A percentile compares a stretch with the other conserved stretches of the same genome.
Evolutionary conservation across 208 protist genomes (phyloP).

Genomic region (Crithidia expoeki): DNA sequence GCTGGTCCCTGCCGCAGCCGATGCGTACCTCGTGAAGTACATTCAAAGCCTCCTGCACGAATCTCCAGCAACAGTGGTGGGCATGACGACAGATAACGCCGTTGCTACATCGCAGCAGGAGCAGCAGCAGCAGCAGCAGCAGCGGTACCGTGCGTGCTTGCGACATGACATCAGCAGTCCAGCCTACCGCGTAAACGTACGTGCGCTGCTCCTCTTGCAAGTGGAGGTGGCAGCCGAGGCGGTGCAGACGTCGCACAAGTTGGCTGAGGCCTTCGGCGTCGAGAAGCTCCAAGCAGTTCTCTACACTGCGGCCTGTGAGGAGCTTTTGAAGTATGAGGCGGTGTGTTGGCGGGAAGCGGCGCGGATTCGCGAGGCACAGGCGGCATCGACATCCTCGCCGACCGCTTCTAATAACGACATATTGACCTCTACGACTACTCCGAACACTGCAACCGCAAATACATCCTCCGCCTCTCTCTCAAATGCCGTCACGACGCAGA

Average conservation of each 20-base stretch:
- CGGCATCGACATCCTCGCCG: not conserved
- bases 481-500: no score
- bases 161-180: not conserved
- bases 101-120: not conserved
- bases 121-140: not conserved
- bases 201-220: constrained; percentile 25
- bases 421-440: not conserved
- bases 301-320: not conserved
- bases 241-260: constrained; percentile 4
- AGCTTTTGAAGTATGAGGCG: constrained; percentile 8
- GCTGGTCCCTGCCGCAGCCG: constrained; percentile 27
- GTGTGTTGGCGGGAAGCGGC: constrained; percentile 18
- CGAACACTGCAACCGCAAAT: not conserved
- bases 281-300: not conserved
- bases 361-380: constrained; percentile 1
- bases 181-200: constrained; percentile 6
- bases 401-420: no score
- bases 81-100: not conserved
- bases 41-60: not conserved
- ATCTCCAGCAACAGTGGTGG: not conserved
- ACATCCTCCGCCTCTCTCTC: not conserved
- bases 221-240: constrained; percentile 20
- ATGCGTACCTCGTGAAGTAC: constrained; percentile 13
- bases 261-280: not conserved
- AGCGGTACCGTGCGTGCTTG: constrained; percentile 4